Evolutionary conservation across 805 yeast genomes (phyloP).

Genomic region (Kuraishia molischiana): DNA sequence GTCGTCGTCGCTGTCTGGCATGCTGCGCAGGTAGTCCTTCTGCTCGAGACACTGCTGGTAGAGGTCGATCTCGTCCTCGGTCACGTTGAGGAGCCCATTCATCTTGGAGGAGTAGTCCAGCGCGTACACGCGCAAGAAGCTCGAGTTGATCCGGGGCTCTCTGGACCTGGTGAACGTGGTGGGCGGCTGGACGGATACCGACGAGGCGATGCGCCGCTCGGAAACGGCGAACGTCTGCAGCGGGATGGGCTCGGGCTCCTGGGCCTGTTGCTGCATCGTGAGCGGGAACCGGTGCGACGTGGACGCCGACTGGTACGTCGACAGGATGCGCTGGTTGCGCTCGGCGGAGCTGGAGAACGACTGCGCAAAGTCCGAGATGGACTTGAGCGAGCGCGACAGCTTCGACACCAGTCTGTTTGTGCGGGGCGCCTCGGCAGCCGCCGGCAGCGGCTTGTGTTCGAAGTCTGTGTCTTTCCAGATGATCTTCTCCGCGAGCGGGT

Average conservation of each 20-base stretch:
- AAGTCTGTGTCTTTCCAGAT: too few species aligned
- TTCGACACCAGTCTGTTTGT: neutral
- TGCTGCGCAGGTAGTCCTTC: constrained; percentile 4
- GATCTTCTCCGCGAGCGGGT: neutral
- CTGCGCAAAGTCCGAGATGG: neutral
- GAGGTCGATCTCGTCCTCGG: constrained; percentile 23
- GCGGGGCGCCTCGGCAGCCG: too few species aligned
- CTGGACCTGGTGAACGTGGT: constrained; percentile 13
- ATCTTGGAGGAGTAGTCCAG: constrained; percentile 33
- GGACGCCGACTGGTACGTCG: constrained; percentile 1
- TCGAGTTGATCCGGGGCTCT: constrained; percentile 41
- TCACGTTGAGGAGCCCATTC: constrained; percentile 19
- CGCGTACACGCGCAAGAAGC: constrained; percentile 39
- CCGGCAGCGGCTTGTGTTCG: too few species aligned
- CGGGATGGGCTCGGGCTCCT: constrained; percentile 1
- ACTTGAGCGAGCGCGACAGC: constrained; percentile 1
- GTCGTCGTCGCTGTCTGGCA: neutral
- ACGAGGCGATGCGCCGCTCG: neutral
- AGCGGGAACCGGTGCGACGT: neutral
- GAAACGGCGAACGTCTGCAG: constrained; percentile 2
- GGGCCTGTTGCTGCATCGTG: neutral
- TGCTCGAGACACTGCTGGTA: constrained; percentile 16
- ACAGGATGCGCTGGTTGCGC: neutral
- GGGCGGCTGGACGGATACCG: neutral
- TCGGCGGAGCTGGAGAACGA: constrained; percentile 1